Percentiles rank a stretch among this genome's conserved stretches.
phyloP scores from a whole-genome alignment of 176 grass and related monocot genomes.

The Oryza rufipogon region DNA sequence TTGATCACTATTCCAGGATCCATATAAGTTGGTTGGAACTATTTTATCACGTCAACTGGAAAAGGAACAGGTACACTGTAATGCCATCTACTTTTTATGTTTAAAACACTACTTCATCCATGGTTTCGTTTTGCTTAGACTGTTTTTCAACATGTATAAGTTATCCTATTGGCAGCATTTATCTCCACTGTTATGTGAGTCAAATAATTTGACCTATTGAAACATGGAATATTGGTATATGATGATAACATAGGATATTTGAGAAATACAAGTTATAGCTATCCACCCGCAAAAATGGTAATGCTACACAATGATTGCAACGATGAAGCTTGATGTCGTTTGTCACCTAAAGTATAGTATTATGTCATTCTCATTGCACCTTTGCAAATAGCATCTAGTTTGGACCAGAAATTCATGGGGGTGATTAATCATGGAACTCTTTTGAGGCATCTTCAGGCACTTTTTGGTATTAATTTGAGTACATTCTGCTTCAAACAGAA shows the following conservation, averaged over 20 bases:
- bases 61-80: conserved; percentile 60
- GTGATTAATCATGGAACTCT: background rate
- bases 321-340: background rate
- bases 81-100: conserved; percentile 5
- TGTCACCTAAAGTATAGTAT: background rate
- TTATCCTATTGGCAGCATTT: background rate
- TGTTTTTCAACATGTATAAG: background rate
- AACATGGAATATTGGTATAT: background rate
- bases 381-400: background rate
- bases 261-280: background rate
- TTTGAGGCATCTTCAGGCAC: background rate
- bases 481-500: background rate
- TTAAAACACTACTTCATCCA: background rate
- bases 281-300: background rate
- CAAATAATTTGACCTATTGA: background rate
- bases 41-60: conserved; percentile 63
- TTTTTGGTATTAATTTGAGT: background rate
- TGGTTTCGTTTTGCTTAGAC: background rate
- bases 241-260: background rate
- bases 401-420: background rate
- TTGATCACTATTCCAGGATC: conserved; percentile 55
- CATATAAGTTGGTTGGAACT: conserved; percentile 53
- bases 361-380: background rate
- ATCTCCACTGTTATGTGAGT: background rate
- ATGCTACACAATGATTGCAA: background rate